Conservation (phyloP, 2,329 filamentous ascomycete species). For the Aspergillus latus region DNA sequence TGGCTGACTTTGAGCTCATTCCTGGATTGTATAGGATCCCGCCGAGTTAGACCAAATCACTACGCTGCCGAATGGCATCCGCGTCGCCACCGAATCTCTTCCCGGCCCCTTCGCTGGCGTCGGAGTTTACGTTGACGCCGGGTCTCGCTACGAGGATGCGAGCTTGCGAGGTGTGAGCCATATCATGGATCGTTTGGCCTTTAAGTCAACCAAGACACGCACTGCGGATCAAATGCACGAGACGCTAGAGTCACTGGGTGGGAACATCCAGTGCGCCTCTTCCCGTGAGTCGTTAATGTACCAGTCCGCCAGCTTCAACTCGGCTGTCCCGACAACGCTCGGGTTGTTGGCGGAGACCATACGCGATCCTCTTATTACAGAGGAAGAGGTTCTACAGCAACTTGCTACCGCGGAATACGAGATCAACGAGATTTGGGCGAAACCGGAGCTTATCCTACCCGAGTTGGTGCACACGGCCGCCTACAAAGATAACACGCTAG, state of each 20-base stretch:
- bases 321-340: constrained; percentile 77
- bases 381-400: constrained; percentile 83
- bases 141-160: constrained; percentile 88
- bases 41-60: constrained; percentile 85
- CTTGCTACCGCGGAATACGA: constrained; percentile 91
- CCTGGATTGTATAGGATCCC: constrained; percentile 61
- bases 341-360: constrained; percentile 91
- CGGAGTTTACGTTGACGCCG: constrained; percentile 92
- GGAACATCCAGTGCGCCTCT: constrained; percentile 95
- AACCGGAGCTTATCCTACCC: constrained; percentile 91
- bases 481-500: constrained; percentile 93
- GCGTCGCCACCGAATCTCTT: constrained; percentile 90
- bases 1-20: constrained; percentile 10
- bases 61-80: constrained; percentile 85
- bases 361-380: constrained; percentile 77
- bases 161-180: constrained; percentile 87
- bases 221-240: constrained; percentile 84
- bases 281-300: constrained; percentile 98
- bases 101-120: constrained; percentile 94
- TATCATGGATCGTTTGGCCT: constrained; percentile 92
- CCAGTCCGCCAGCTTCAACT: constrained; percentile 96
- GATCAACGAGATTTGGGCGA: constrained; percentile 95
- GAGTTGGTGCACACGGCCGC: constrained; percentile 94
- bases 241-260: constrained; percentile 80
- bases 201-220: constrained; percentile 76